Base-by-base conservation (phyloP, 1,284 basidiomycete species). In the Coniferiporia sulphurascens region DNA sequence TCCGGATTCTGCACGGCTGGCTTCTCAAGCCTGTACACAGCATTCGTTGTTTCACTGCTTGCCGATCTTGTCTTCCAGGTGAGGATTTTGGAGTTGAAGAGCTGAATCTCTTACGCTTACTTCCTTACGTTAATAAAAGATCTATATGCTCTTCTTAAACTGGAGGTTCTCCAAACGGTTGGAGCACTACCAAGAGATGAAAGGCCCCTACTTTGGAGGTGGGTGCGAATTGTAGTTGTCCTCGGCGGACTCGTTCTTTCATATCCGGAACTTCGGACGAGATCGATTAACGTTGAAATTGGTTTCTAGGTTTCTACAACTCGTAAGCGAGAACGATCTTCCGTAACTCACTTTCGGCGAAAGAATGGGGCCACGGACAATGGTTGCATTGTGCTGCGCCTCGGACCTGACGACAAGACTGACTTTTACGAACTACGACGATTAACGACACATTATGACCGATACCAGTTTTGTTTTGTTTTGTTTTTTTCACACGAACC, bases 21-120 rank as follows among this genome's bases (percentile, higher is more conserved):
- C 48, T 88, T 85, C 72, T 76, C 81, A 46, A 83, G 78, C 67
- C 70, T 90, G 48, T 83, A 86, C 72, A 78, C 78, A 38, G 85
- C 83, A 27, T 89, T 89, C 72, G 87, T 90, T 69, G 71, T 86
- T 58, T 75, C 75, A 53, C 76, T 90, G 64, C 71, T 88, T 43
- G 77, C 83, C 60, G 88, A 91, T 73, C 75, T 89, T 58, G 82
- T 72, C 55, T 86, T 82, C 73, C 87, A 90, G 80, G 85, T 89
- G 64, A 64, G 78, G n/a, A n/a, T n/a, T n/a, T n/a, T n/a, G n/a
- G n/a, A 73, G 55, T 46, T 65, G 49, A 49, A 21, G 22, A 38
- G 49, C 35, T 27, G 49, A 17, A 27, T n/a, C 49, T 21, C 46
- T 12, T 34, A 48, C 34, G 56, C 57, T 52, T 52, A 49, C 52